These are phyloP conservation scores for Polyplosphaeria fusca DNA, from an alignment of 495 filamentous ascomycete genomes.

Conservation along the genomic window DNA sequence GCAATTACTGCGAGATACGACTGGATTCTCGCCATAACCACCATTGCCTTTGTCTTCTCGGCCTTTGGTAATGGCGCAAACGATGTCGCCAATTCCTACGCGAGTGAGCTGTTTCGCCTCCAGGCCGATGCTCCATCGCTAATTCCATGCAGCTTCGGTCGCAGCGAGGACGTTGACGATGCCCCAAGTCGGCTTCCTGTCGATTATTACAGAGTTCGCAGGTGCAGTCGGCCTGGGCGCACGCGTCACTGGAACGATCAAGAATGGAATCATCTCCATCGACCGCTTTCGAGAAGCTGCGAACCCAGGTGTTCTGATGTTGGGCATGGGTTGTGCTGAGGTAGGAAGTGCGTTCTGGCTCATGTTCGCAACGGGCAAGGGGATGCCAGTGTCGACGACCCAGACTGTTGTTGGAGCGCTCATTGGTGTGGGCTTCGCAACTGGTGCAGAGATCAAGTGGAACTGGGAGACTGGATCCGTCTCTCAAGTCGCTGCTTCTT, in stretches of 20 bases:
- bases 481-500: constrained; percentile 58
- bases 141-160: constrained; percentile 22
- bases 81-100: constrained; percentile 38
- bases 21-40: too few species aligned
- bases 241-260: constrained; percentile 65
- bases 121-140: too few species aligned
- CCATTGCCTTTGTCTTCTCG: too few species aligned
- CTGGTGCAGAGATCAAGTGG: constrained; percentile 56
- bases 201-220: constrained; percentile 51
- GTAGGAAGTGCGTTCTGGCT: constrained; percentile 55
- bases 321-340: constrained; percentile 62
- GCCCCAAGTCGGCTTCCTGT: constrained; percentile 31
- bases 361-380: constrained; percentile 54
- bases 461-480: constrained; percentile 51
- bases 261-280: constrained; percentile 59
- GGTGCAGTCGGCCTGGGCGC: constrained; percentile 63
- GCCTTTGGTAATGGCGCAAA: too few species aligned
- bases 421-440: constrained; percentile 18
- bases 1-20: too few species aligned
- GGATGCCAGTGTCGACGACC: constrained; percentile 29
- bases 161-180: constrained; percentile 32
- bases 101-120: too few species aligned
- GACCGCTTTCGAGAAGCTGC: constrained; percentile 43
- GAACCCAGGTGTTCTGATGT: constrained; percentile 55
- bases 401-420: constrained; percentile 19